A percentile compares a stretch with the other conserved stretches of the same genome.
These are phyloP conservation scores for Papiliotrema nemorosa DNA, from an alignment of 1,284 basidiomycete species.

Conservation along the genomic window DNA sequence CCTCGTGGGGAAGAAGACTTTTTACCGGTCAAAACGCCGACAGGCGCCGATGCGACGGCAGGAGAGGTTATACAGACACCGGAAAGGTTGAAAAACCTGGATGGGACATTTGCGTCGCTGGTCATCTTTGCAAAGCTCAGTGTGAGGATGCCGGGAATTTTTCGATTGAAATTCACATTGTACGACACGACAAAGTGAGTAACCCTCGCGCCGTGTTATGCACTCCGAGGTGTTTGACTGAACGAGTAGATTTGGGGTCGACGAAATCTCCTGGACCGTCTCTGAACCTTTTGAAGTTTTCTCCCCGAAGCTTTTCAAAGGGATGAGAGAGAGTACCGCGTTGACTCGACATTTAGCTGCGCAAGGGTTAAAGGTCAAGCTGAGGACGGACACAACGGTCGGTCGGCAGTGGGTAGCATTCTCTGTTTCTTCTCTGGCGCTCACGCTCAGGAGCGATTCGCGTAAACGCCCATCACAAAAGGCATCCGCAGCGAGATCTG, in stretches of 20 bases:
- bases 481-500: neutral
- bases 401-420: conserved; percentile 32
- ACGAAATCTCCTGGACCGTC: conserved; percentile 36
- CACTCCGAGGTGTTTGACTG: neutral
- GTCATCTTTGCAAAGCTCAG: conserved; percentile 50
- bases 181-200: conserved; percentile 47
- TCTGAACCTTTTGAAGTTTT: conserved; percentile 50
- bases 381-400: conserved; percentile 42
- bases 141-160: conserved; percentile 47
- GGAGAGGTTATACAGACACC: conserved; percentile 49
- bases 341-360: conserved; percentile 49
- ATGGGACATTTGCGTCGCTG: conserved; percentile 38
- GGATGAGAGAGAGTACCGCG: conserved; percentile 48
- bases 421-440: neutral
- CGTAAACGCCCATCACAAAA: neutral
- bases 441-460: neutral
- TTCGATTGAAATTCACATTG: conserved; percentile 45
- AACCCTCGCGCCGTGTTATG: neutral
- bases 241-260: conserved; percentile 26
- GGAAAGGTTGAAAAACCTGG: conserved; percentile 42
- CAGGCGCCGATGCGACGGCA: conserved; percentile 46
- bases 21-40: conserved; percentile 39
- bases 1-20: conserved; percentile 17
- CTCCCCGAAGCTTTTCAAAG: conserved; percentile 50
- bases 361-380: conserved; percentile 50